Percentiles rank a stretch among this genome's conserved stretches.
These are phyloP conservation scores for Fragaria ananassa DNA, from an alignment of 306 rosid genomes.

Conservation along the genomic window DNA sequence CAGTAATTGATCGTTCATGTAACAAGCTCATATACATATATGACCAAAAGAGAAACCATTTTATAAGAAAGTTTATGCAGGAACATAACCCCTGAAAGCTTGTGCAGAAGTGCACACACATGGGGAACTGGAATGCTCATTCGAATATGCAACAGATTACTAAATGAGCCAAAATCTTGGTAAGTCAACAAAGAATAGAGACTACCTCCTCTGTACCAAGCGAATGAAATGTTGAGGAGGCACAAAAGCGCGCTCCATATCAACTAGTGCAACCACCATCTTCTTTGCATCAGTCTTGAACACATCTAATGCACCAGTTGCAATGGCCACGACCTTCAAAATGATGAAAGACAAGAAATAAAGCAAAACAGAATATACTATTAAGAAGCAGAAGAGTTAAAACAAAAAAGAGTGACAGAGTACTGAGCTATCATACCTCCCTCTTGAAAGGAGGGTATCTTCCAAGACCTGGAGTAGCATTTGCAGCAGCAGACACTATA, in stretches of 20 bases:
- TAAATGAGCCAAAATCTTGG: background rate
- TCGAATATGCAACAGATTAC: background rate
- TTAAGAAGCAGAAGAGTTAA: background rate
- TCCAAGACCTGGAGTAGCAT: slow-evolving; percentile 95
- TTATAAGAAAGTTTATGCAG: background rate
- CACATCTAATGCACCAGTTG: slow-evolving; percentile 74
- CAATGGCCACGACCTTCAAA: slow-evolving; percentile 77
- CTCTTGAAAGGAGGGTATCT: slow-evolving; percentile 97
- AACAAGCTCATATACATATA: slow-evolving; percentile 5
- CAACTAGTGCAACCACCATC: slow-evolving; percentile 96
- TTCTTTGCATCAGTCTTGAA: slow-evolving; percentile 90
- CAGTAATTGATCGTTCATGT: slow-evolving; percentile 5
- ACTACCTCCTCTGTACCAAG: slow-evolving; percentile 89
- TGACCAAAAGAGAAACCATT: background rate
- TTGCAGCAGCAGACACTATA: slow-evolving; percentile 86
- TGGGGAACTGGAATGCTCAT: background rate
- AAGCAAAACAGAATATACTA: slow-evolving; percentile 5
- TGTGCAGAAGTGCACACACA: background rate
- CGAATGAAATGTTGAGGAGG: slow-evolving; percentile 98
- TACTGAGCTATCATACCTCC: slow-evolving; percentile 57
- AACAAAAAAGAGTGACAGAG: slow-evolving; percentile 5
- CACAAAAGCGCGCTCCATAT: slow-evolving; percentile 99
- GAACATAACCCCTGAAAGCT: background rate
- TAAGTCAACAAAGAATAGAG: background rate
- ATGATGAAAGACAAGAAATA: slow-evolving; percentile 15